Evolutionary conservation across 2,329 filamentous ascomycete genomes (phyloP).

Genomic region (Ophiostoma himal-ulmi): DNA sequence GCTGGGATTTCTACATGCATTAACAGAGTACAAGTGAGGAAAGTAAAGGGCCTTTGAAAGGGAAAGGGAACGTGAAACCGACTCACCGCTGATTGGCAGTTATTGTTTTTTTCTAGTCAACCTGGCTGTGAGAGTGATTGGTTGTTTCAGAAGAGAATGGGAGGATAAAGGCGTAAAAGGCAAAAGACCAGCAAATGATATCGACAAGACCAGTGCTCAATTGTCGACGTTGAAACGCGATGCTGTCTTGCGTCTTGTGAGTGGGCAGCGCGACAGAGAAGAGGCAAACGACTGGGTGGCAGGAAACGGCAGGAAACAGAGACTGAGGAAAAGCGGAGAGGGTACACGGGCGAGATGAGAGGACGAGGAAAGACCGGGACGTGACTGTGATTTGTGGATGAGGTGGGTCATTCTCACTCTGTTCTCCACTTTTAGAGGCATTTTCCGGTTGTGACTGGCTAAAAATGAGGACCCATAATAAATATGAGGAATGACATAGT

Average conservation of each 20-base stretch:
- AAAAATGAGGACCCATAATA: neutral
- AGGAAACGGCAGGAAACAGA: neutral
- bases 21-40: neutral
- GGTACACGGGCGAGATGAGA: neutral
- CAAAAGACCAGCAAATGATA: neutral
- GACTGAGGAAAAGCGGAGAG: neutral
- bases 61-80: neutral
- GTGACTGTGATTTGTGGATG: neutral
- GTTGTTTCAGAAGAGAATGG: neutral
- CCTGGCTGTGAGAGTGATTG: neutral
- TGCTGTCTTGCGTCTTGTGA: neutral
- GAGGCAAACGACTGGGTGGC: neutral
- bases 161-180: neutral
- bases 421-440: conserved; percentile 10
- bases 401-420: neutral
- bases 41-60: neutral
- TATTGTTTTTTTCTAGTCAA: neutral
- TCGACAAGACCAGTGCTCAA: neutral
- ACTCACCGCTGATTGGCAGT: conserved; percentile 10
- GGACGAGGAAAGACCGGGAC: conserved; percentile 12
- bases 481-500: neutral
- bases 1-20: neutral
- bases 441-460: conserved; percentile 10
- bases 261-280: neutral
- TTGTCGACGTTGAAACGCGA: conserved; percentile 3